Base-by-base conservation (phyloP, 805 yeast genomes). In the Isabelozyma gotoi region DNA sequence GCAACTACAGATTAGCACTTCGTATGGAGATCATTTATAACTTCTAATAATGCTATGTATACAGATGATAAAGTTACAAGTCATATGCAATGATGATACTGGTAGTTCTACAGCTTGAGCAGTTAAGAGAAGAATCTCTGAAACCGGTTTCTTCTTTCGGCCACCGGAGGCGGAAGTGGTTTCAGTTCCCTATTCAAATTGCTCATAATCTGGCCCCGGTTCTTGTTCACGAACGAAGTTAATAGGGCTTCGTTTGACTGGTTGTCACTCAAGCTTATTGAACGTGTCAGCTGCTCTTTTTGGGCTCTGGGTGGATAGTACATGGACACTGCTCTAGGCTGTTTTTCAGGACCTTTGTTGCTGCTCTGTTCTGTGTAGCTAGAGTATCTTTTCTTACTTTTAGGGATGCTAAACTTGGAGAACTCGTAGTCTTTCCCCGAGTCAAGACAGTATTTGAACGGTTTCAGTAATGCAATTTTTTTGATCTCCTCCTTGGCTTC, bases 401-500 rank as follows among this genome's bases (percentile, higher is more conserved):
- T 7, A 2, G 29, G 29, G 12, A n/a, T 7, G 5, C n/a, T 10
- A 24, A 15, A 33, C 42, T 43, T 41, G 24, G 52, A 42, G 34
- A 39, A n/a, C 4, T 42, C 41, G 42, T 65, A 65, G 33, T 63
- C 56, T 24, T 45, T 49, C 4, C 55, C 52, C 7, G 48, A 33
- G 40, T 64, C 71, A 17, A 65, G 50, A 43, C 62, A 54, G 37
- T 43, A 55, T 40, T 60, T 59, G 43, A 53, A 59, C 2, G 68
- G 68, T 27, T 60, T 44, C 45, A 62, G 63, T 37, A 60, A 46
- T 2, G 61, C 60, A 24, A 44, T 38, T 7, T 45, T 42, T 36
- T 49, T 51, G 37, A 61, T 33, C 17, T 51, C 59, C 2, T 41
- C 14, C 21, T 52, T 56, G 15, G 52, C 32, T 4, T 48, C 51